These are phyloP conservation scores for Diutina scorzettiae DNA, from an alignment of 1,139 yeast genomes.

Conservation along the genomic window DNA sequence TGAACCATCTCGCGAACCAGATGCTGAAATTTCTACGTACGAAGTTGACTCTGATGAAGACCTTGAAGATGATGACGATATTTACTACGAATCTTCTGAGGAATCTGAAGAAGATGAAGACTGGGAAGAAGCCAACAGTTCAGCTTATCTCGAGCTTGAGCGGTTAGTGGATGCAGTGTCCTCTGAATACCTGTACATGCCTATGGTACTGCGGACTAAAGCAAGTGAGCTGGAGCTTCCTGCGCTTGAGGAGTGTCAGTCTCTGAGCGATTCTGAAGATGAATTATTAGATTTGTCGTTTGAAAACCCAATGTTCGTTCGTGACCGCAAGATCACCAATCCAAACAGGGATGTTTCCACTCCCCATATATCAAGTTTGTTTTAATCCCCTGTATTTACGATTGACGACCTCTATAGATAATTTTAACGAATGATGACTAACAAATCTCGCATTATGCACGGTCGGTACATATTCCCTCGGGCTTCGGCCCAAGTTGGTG, in stretches of 20 bases:
- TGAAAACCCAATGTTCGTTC: background rate
- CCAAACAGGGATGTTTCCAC: conserved; percentile 15
- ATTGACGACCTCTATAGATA: conserved; percentile 2
- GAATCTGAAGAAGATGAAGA: conserved; percentile 9
- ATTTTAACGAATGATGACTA: conserved; percentile 4
- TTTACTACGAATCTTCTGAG: conserved; percentile 7
- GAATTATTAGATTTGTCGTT: conserved; percentile 7
- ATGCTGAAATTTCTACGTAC: conserved; percentile 14
- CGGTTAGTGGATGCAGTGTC: conserved; percentile 15
- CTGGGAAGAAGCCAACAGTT: conserved; percentile 8
- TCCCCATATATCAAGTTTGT: conserved; percentile 15
- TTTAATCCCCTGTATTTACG: conserved; percentile 8
- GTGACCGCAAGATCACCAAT: background rate
- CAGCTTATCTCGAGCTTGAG: conserved; percentile 13
- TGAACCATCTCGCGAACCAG: background rate
- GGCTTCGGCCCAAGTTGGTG: background rate
- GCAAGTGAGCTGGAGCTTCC: conserved; percentile 16
- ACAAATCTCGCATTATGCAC: background rate
- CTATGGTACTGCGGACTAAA: conserved; percentile 11
- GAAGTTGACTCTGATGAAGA: conserved; percentile 24
- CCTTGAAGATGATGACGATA: conserved; percentile 10
- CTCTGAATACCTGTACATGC: conserved; percentile 15
- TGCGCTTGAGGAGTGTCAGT: conserved; percentile 9
- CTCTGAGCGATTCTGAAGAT: conserved; percentile 9
- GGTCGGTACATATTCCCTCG: background rate